Base-by-base conservation (phyloP, 1,284 basidiomycete species). In the Cutaneotrichosporon cutaneum region DNA sequence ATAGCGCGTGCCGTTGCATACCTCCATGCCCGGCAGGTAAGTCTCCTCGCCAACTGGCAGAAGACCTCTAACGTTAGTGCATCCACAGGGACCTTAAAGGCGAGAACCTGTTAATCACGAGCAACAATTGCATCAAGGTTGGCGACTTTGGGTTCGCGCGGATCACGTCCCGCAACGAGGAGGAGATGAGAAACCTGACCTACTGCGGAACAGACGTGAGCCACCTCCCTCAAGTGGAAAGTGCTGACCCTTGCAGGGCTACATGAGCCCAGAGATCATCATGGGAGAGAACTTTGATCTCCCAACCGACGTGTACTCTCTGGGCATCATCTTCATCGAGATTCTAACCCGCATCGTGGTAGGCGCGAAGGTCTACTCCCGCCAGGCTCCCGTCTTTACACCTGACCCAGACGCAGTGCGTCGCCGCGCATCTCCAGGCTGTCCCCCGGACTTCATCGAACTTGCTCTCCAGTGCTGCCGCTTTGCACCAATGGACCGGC, bases 121-220 rank as follows among this genome's bases (percentile, higher is more conserved):
- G 88, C 42, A 97, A 98, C 73, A 90, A 93, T 30, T 87, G 95
- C 52, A 84, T 98, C 76, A 99, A 98, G 82, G 88, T 97, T 69
- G 95, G 93, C 39, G 95, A 98, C 76, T 98, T 98, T 79, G 94
- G 94, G 9, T 95, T 94, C 72, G 77, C 77, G 6, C 63, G 78
- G 44, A 96, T 98, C 70, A 92, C 92, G 0, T 92, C 92, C 0
- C 85, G 92, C 33, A 94, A 91, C 71, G 90, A 87, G 58, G 92
- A 94, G 63, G 94, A 99, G 77, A 88, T 87, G 77, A 89, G 89
- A 72, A 85, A 93, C 22, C 87, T 98, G 70, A 96, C 92, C 0
- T 97, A 95, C 81, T 98, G 95, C 71, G 94, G 94, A 18, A 98
- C 94, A 0, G 94, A 97, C 90, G 90, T 92, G 87, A 72, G 75